Evolutionary conservation across 2,329 filamentous ascomycete species (phyloP).

Genomic region (Calonectria honghensis): DNA sequence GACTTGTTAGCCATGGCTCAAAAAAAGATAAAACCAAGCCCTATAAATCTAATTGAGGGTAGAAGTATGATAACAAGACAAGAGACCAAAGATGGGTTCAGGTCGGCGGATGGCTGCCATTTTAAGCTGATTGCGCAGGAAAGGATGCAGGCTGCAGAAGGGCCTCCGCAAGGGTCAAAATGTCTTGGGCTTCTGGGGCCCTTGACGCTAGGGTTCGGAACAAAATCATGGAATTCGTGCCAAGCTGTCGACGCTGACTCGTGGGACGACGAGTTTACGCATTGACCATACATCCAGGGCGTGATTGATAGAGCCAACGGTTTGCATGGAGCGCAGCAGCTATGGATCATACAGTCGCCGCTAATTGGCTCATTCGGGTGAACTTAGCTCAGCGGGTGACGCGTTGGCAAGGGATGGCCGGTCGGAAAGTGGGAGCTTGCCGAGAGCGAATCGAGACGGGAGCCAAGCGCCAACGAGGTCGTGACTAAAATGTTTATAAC

Average conservation of each 20-base stretch:
- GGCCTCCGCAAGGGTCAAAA: neutral
- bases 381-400: neutral
- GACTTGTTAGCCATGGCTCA: slow-evolving; percentile 18
- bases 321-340: neutral
- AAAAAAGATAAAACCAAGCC: neutral
- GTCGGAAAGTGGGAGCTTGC: slow-evolving; percentile 14
- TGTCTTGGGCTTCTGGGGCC: neutral
- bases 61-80: neutral
- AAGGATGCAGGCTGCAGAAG: neutral
- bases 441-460: slow-evolving; percentile 15
- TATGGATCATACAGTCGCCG: neutral
- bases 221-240: neutral
- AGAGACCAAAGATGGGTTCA: neutral
- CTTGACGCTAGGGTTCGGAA: neutral
- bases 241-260: slow-evolving; percentile 11
- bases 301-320: neutral
- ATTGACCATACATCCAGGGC: neutral
- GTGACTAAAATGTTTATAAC: slow-evolving; percentile 13
- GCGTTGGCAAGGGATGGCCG: neutral
- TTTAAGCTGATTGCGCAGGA: neutral
- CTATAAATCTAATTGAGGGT: too few relatives aligned
- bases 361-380: neutral
- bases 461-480: slow-evolving; percentile 8
- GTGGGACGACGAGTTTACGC: neutral
- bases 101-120: slow-evolving; percentile 2